These are phyloP conservation scores for Striga hermonthica DNA, from an alignment of 305 asterid species.

Conservation along the genomic window DNA sequence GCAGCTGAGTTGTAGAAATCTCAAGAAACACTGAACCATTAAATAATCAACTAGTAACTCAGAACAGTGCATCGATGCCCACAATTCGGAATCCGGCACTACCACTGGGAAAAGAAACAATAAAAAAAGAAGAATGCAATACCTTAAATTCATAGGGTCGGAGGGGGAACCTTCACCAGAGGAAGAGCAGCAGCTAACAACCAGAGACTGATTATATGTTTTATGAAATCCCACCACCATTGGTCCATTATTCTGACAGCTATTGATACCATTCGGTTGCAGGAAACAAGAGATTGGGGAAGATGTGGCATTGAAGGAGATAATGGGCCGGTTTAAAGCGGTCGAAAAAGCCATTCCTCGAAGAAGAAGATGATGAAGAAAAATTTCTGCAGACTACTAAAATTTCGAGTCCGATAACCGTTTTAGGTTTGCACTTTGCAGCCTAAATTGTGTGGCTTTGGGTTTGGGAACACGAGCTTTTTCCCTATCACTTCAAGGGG, in stretches of 20 bases:
- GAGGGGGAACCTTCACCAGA: conserved; percentile 43
- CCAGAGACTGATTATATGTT: conserved; percentile 34
- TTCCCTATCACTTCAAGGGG: no score
- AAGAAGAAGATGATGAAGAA: background rate
- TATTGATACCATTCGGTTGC: conserved; percentile 30
- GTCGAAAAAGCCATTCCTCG: conserved; percentile 45
- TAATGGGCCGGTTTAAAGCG: conserved; percentile 39
- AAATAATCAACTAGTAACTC: conserved; percentile 17
- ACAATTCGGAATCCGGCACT: conserved; percentile 2
- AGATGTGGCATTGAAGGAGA: conserved; percentile 36
- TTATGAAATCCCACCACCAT: conserved; percentile 33
- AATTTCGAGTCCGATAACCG: conserved; percentile 12
- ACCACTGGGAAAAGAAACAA: conserved; percentile 13
- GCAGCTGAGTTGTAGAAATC: background rate
- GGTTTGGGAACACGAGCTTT: no score
- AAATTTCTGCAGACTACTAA: conserved; percentile 12
- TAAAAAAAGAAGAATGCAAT: background rate
- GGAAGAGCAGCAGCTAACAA: conserved; percentile 44
- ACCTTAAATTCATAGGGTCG: conserved; percentile 56
- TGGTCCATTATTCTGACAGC: conserved; percentile 23
- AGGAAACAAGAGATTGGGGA: conserved; percentile 41
- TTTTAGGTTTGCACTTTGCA: background rate
- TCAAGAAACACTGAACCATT: conserved; percentile 25
- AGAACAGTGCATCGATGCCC: conserved; percentile 10
- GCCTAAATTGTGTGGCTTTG: no score